Percentiles rank a stretch among this genome's conserved stretches.
Conservation (phyloP, 2,329 filamentous ascomycete genomes). For the Fusarium sp. region DNA sequence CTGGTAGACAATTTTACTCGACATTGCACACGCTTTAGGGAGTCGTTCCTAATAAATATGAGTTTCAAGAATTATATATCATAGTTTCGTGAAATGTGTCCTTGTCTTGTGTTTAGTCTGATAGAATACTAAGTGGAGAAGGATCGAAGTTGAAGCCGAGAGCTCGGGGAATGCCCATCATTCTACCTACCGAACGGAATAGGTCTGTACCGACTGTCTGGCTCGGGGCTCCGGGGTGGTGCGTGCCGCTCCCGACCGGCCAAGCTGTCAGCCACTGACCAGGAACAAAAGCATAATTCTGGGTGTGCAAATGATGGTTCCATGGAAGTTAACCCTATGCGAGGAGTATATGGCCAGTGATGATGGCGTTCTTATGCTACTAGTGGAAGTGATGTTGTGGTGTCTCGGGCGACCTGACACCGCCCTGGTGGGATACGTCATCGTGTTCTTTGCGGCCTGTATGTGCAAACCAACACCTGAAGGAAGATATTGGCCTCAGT, state of each 20-base stretch:
- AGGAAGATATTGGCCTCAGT: background rate
- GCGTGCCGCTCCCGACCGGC: background rate
- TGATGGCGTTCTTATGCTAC: no score
- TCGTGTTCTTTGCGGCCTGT: no score
- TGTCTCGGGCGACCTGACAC: no score
- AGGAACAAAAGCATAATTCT: conserved; percentile 7
- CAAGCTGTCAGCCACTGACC: background rate
- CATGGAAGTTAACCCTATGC: no score
- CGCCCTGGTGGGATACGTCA: no score
- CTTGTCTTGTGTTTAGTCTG: no score
- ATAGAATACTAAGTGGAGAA: background rate
- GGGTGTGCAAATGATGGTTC: background rate
- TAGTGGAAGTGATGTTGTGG: no score
- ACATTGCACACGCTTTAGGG: conserved; percentile 47
- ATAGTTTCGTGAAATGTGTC: no score
- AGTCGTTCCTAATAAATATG: background rate
- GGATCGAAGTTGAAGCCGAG: background rate
- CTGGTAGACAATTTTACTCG: conserved; percentile 54
- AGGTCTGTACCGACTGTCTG: background rate
- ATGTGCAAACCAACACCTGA: no score
- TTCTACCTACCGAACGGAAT: background rate
- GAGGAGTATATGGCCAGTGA: no score
- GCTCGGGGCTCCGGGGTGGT: conserved; percentile 21
- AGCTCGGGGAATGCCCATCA: background rate
- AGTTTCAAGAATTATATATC: background rate